Evolutionary conservation across 129 eudicot species (phyloP).

Genomic region (Logfia minima): DNA sequence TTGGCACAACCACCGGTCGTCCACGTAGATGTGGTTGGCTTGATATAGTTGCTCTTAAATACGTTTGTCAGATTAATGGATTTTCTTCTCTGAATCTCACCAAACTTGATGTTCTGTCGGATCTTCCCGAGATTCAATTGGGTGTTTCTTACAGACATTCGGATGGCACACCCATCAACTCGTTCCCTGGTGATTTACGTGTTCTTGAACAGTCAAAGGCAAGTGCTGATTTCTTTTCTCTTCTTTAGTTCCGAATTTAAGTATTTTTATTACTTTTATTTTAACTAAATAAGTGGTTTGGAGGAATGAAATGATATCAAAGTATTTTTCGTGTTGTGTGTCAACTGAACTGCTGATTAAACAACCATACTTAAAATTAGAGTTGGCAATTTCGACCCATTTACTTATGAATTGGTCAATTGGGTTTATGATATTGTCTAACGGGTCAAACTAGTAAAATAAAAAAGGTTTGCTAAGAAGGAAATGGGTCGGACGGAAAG

Average conservation of each 20-base stretch:
- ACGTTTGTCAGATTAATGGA: slow-evolving; percentile 82
- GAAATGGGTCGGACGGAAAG: too few relatives aligned
- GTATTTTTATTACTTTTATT: neutral
- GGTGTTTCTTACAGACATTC: slow-evolving; percentile 70
- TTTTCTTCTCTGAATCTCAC: slow-evolving; percentile 94
- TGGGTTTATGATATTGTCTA: neutral
- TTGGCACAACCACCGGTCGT: slow-evolving; percentile 96
- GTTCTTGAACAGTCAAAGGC: slow-evolving; percentile 76
- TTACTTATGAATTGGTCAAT: too few relatives aligned
- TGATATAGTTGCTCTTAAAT: slow-evolving; percentile 88
- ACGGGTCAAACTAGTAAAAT: neutral
- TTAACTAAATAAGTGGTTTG: neutral
- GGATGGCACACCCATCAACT: slow-evolving; percentile 64
- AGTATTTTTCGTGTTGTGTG: neutral
- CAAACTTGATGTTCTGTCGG: slow-evolving; percentile 90
- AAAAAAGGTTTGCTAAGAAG: neutral
- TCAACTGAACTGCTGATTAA: neutral
- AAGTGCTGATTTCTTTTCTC: slow-evolving; percentile 31
- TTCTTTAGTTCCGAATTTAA: neutral
- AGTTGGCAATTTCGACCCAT: neutral
- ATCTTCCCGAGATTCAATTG: slow-evolving; percentile 77
- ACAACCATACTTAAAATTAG: neutral
- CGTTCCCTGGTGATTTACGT: slow-evolving; percentile 83
- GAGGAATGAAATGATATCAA: neutral
- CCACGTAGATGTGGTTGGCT: slow-evolving; percentile 99